phyloP scores from a whole-genome alignment of 345 rosid species.

The Boechera retrofracta region DNA sequence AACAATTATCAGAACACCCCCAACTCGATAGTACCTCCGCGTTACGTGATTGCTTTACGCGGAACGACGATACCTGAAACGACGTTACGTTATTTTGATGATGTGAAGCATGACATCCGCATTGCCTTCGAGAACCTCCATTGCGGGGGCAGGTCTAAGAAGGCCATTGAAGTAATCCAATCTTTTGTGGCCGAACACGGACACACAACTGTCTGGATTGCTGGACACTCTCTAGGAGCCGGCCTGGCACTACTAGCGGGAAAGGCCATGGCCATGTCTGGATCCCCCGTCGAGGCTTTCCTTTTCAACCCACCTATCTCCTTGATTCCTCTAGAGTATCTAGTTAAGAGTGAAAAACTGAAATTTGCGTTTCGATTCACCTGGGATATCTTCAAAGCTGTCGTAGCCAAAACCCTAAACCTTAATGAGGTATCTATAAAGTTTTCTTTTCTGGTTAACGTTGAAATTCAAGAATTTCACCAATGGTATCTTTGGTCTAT shows the following conservation, averaged over 20 bases:
- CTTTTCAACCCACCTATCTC: conserved; percentile 65
- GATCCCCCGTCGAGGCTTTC: conserved; percentile 46
- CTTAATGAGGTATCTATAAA: not conserved
- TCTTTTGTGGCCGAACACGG: conserved; percentile 35
- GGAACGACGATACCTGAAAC: conserved; percentile 39
- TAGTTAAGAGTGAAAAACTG: conserved; percentile 42
- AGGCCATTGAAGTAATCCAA: conserved; percentile 50
- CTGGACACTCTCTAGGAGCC: conserved; percentile 70
- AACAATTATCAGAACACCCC: not conserved
- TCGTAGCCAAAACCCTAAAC: conserved; percentile 27
- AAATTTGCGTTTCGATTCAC: conserved; percentile 49
- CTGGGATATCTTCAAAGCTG: conserved; percentile 54
- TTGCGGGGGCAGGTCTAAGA: conserved; percentile 47
- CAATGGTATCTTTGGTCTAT: too few species aligned
- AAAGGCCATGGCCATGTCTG: conserved; percentile 49
- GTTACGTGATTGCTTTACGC: conserved; percentile 61
- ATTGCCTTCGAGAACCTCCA: conserved; percentile 46
- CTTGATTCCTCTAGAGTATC: conserved; percentile 50
- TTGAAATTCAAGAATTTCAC: too few species aligned
- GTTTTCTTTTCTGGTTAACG: too few species aligned
- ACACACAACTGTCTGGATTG: conserved; percentile 49
- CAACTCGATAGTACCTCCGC: conserved; percentile 41
- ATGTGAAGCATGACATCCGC: conserved; percentile 44
- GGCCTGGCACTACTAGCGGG: conserved; percentile 58
- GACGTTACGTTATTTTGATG: too few species aligned